A percentile compares a stretch with the other conserved stretches of the same genome.
phyloP scores from a whole-genome alignment of 1,284 basidiomycete genomes.

The Ceratobasidium papillatum region DNA sequence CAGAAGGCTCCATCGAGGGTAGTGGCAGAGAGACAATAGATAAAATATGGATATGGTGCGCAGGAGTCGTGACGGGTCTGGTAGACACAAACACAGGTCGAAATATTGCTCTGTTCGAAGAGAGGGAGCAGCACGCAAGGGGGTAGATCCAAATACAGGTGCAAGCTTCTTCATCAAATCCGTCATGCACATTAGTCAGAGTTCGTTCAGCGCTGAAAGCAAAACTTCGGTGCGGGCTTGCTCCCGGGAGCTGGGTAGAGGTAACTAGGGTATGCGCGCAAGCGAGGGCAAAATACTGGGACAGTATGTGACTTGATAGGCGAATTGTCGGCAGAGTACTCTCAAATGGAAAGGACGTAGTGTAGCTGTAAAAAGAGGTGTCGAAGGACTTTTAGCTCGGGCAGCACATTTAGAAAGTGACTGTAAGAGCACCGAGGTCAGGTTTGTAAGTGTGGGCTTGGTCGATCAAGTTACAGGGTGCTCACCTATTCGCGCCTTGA shows the following conservation, averaged over 20 bases:
- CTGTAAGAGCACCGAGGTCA: slow-evolving; percentile 1
- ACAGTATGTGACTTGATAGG: slow-evolving; percentile 5
- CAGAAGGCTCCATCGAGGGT: slow-evolving; percentile 3
- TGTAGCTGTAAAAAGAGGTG: slow-evolving; percentile 24
- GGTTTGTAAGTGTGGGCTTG: neutral
- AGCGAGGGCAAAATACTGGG: slow-evolving; percentile 16
- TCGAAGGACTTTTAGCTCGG: neutral
- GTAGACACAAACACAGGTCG: neutral
- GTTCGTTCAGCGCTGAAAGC: slow-evolving; percentile 5
- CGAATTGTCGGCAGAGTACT: neutral
- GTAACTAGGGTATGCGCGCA: neutral
- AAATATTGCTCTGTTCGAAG: neutral
- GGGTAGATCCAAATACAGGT: slow-evolving; percentile 27
- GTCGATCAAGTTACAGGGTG: neutral
- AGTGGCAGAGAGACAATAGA: slow-evolving; percentile 4
- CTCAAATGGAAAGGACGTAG: neutral
- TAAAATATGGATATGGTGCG: neutral
- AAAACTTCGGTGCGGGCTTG: neutral
- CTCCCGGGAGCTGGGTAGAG: slow-evolving; percentile 4
- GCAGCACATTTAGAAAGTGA: slow-evolving; percentile 18
- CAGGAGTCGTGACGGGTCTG: neutral
- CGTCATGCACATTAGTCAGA: neutral
- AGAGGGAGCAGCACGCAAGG: neutral
- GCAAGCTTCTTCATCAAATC: slow-evolving; percentile 9
- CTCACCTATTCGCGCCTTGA: slow-evolving; percentile 21